Percentiles rank a stretch among this genome's conserved stretches.
Conservation (phyloP, 2,329 filamentous ascomycete genomes). For the Kalmusia sp. region DNA sequence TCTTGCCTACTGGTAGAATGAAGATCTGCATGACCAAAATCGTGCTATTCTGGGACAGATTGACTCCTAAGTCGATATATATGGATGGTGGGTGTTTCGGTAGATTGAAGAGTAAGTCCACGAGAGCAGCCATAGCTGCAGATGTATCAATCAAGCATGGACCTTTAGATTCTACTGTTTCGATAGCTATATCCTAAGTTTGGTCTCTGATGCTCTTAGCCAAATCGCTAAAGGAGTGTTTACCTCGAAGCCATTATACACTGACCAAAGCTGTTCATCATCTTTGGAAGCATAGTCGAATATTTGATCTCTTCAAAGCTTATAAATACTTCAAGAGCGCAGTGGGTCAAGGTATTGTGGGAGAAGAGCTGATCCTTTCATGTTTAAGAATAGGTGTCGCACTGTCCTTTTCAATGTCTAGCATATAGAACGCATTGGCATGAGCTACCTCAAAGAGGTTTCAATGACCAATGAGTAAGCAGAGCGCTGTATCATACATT, state of each 20-base stretch:
- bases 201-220: no score
- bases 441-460: no score
- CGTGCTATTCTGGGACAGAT: conserved; percentile 29
- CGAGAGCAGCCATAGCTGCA: background rate
- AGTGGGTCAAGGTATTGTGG: no score
- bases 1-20: conserved; percentile 12
- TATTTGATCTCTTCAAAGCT: background rate
- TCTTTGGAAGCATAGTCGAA: no score
- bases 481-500: no score
- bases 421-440: no score
- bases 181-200: no score
- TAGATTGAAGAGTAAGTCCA: background rate
- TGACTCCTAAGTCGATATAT: conserved; percentile 32
- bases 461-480: no score
- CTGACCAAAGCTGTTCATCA: background rate
- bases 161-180: background rate
- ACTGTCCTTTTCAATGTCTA: no score
- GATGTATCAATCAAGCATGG: background rate
- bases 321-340: background rate
- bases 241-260: background rate
- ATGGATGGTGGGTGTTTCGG: conserved; percentile 4
- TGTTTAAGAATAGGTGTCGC: no score
- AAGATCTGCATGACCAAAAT: conserved; percentile 31
- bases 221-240: no score
- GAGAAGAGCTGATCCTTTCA: no score